Evolutionary conservation across 495 filamentous ascomycete species (phyloP).

Genomic region (Cercophora samala): DNA sequence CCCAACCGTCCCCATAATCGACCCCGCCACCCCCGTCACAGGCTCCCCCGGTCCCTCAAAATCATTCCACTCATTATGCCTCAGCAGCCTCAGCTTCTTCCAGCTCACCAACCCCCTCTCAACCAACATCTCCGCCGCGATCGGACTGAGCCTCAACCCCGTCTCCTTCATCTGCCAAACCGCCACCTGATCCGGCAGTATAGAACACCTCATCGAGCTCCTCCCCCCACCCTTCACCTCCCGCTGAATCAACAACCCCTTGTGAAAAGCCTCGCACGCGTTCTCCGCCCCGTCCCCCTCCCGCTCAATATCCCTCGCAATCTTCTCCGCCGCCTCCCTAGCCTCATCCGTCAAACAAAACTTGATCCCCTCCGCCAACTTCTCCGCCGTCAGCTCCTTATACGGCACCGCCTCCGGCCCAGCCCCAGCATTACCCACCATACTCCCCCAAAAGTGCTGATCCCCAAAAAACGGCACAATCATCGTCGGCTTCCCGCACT

Average conservation of each 20-base stretch:
- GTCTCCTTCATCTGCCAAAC: slow-evolving; percentile 64
- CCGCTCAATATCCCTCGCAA: slow-evolving; percentile 58
- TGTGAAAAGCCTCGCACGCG: slow-evolving; percentile 68
- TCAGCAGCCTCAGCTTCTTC: slow-evolving; percentile 61
- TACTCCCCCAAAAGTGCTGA: slow-evolving; percentile 80
- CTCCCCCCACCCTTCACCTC: slow-evolving; percentile 48
- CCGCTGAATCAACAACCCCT: slow-evolving; percentile 39
- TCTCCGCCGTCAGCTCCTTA: slow-evolving; percentile 61
- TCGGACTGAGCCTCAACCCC: slow-evolving; percentile 54
- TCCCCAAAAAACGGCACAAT: slow-evolving; percentile 69
- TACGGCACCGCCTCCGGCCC: slow-evolving; percentile 71
- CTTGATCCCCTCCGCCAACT: slow-evolving; percentile 62
- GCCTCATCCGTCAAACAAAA: slow-evolving; percentile 61
- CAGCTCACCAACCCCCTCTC: slow-evolving; percentile 56
- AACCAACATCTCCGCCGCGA: slow-evolving; percentile 65
- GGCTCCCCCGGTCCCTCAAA: slow-evolving; percentile 76
- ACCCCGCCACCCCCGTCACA: slow-evolving; percentile 59
- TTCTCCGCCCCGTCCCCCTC: slow-evolving; percentile 75
- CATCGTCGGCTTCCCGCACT: slow-evolving; percentile 62
- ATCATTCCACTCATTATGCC: slow-evolving; percentile 75
- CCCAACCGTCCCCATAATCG: slow-evolving; percentile 51
- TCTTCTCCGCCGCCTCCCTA: slow-evolving; percentile 51
- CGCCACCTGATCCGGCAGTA: slow-evolving; percentile 62
- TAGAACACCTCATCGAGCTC: slow-evolving; percentile 61
- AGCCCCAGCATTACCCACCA: slow-evolving; percentile 62